These are phyloP conservation scores for Lecanicillium sp. DNA, from an alignment of 2,329 filamentous ascomycete species.

Conservation along the genomic window DNA sequence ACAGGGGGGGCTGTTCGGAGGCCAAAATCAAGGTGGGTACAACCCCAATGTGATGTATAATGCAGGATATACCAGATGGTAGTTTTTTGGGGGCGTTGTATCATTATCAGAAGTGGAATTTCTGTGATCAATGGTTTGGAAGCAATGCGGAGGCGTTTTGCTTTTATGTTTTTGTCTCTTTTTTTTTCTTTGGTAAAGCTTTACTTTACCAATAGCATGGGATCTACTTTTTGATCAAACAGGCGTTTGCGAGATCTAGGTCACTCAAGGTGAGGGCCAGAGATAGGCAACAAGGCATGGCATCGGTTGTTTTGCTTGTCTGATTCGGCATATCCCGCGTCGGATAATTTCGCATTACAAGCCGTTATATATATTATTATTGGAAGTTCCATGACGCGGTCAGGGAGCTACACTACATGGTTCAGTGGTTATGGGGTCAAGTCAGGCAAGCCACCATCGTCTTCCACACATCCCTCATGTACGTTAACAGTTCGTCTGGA, in stretches of 20 bases:
- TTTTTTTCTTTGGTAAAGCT: constrained; percentile 13
- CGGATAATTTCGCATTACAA: constrained; percentile 3
- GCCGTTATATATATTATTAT: constrained; percentile 11
- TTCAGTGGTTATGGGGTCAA: constrained; percentile 24
- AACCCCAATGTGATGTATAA: constrained; percentile 78
- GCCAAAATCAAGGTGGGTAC: constrained; percentile 92
- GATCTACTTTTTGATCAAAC: constrained; percentile 23
- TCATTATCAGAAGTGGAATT: constrained; percentile 2
- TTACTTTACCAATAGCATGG: constrained; percentile 17
- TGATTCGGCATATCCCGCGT: constrained; percentile 7
- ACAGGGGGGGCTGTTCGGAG: constrained; percentile 81
- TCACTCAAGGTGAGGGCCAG: constrained; percentile 18
- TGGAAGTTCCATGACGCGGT: constrained; percentile 18
- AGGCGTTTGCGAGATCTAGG: constrained; percentile 20
- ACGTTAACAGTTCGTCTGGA: constrained; percentile 47
- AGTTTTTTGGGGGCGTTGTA: constrained; percentile 13
- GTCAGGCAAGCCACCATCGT: constrained; percentile 63
- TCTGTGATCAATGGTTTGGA: constrained; percentile 5
- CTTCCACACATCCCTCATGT: constrained; percentile 55
- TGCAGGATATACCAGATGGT: constrained; percentile 64
- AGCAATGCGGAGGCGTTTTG: constrained; percentile 7
- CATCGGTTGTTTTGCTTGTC: constrained; percentile 20
- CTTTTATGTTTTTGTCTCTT: constrained; percentile 14
- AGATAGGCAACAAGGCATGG: constrained; percentile 18
- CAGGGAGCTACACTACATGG: constrained; percentile 12